These are phyloP conservation scores for Penicillium malachiteum DNA, from an alignment of 495 filamentous ascomycete species.

Conservation along the genomic window DNA sequence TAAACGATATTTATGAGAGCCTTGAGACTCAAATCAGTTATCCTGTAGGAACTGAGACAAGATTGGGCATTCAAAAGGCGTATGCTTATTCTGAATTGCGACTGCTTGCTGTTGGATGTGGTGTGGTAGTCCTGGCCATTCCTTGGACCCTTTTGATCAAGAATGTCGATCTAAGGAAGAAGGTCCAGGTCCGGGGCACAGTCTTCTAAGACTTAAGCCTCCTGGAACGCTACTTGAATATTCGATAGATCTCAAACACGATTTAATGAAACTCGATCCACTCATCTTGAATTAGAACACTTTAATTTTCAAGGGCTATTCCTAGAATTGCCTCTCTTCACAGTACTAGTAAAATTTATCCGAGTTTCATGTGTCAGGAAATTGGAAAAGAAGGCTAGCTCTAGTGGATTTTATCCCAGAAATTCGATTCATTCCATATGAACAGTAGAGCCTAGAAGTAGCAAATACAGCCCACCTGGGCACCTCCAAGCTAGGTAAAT, in stretches of 20 bases:
- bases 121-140: conserved; percentile 44
- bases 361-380: too few relatives aligned
- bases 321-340: too few relatives aligned
- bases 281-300: too few relatives aligned
- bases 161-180: conserved; percentile 52
- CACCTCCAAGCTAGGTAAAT: neutral
- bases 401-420: too few relatives aligned
- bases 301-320: too few relatives aligned
- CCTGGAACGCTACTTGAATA: neutral
- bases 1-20: conserved; percentile 49
- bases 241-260: neutral
- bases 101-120: conserved; percentile 49
- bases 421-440: neutral
- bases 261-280: too few relatives aligned
- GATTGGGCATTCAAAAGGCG: conserved; percentile 51
- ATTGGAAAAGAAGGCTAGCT: too few relatives aligned
- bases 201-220: conserved; percentile 11
- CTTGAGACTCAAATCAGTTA: conserved; percentile 51
- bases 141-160: conserved; percentile 45
- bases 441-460: neutral
- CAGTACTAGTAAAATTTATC: too few relatives aligned
- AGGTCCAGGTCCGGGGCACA: conserved; percentile 31
- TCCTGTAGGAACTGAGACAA: conserved; percentile 41
- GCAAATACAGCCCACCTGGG: too few relatives aligned
- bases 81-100: conserved; percentile 53